A percentile compares a stretch with the other conserved stretches of the same genome.
phyloP scores from a whole-genome alignment of 306 rosid genomes.

The Casuarina glauca region DNA sequence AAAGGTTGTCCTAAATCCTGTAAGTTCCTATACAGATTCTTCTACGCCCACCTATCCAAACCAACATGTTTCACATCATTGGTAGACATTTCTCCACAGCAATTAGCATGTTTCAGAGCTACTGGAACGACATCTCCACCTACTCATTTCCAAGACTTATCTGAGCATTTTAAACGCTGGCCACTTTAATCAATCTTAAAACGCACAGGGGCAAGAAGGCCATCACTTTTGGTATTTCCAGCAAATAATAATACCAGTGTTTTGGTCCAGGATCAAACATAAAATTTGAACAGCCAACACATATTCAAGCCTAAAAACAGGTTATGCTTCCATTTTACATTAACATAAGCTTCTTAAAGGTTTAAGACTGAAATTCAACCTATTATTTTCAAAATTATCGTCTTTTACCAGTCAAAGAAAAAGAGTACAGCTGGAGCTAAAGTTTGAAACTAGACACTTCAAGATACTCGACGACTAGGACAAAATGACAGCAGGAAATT shows the following conservation, averaged over 20 bases:
- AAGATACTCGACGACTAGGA: neutral
- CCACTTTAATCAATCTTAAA: neutral
- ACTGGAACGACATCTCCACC: neutral
- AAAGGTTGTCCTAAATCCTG: no score
- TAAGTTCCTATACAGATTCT: no score
- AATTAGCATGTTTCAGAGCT: neutral
- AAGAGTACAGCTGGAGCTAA: neutral
- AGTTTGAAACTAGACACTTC: neutral
- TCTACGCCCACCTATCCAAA: neutral
- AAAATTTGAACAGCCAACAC: neutral
- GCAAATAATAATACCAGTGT: neutral
- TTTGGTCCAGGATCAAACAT: neutral
- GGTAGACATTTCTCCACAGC: neutral
- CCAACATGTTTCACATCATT: neutral
- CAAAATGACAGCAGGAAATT: neutral
- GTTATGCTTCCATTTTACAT: neutral
- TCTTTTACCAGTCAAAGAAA: neutral
- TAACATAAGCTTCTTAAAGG: no score
- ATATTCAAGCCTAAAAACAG: neutral
- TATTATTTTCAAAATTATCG: neutral
- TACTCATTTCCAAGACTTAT: neutral
- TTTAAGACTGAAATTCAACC: no score
- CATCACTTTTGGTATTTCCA: neutral
- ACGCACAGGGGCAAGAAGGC: neutral
- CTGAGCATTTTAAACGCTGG: neutral